These are phyloP conservation scores for Irpex sp. DNA, from an alignment of 1,284 basidiomycete genomes.

Conservation along the genomic window DNA sequence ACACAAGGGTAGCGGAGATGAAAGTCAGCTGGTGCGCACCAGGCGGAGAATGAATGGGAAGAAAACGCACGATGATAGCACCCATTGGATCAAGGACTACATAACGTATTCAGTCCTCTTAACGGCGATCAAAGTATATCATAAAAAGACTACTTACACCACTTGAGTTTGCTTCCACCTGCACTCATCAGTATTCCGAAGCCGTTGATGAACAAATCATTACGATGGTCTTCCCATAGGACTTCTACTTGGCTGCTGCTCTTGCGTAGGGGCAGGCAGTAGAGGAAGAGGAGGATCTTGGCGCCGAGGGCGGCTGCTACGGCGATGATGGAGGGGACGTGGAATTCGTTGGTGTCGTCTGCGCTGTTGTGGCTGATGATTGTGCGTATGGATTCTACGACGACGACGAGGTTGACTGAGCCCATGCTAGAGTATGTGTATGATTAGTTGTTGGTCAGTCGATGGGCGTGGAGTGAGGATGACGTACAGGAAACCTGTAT, in stretches of 20 bases:
- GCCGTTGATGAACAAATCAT: slow-evolving; percentile 81
- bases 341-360: slow-evolving; percentile 60
- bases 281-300: slow-evolving; percentile 84
- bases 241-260: slow-evolving; percentile 88
- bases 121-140: not conserved
- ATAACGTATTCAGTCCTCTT: not conserved
- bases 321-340: slow-evolving; percentile 78
- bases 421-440: slow-evolving; percentile 54
- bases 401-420: slow-evolving; percentile 78
- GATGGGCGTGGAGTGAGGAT: not conserved
- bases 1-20: not conserved
- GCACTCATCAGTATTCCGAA: slow-evolving; percentile 87
- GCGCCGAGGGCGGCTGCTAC: slow-evolving; percentile 79
- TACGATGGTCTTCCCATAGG: slow-evolving; percentile 93
- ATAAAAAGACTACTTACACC: slow-evolving; percentile 53
- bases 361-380: slow-evolving; percentile 54
- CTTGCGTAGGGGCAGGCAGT: slow-evolving; percentile 75
- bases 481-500: slow-evolving; percentile 60
- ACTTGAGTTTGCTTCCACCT: slow-evolving; percentile 80
- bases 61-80: slow-evolving; percentile 59
- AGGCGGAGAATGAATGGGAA: not conserved
- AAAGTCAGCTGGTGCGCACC: no score
- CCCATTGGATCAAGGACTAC: slow-evolving; percentile 77
- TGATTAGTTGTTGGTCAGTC: not conserved
- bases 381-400: slow-evolving; percentile 77